phyloP scores from a whole-genome alignment of 2,329 filamentous ascomycete genomes.

The Penicillium sp. region DNA sequence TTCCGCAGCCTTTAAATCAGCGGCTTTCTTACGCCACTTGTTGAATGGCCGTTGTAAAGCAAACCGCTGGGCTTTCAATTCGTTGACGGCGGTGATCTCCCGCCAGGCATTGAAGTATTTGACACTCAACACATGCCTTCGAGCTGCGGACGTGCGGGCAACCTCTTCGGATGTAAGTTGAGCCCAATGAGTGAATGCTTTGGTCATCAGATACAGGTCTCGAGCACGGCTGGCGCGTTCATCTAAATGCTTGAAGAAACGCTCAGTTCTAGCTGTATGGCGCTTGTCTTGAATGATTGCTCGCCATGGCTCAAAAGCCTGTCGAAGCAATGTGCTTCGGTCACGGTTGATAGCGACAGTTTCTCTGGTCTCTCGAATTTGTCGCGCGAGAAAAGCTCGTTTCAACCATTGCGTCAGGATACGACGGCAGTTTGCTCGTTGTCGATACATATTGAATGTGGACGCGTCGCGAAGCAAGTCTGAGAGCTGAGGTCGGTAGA shows the following conservation, averaged over 20 bases:
- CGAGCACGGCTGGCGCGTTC: conserved; percentile 65
- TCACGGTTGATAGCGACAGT: conserved; percentile 55
- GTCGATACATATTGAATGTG: conserved; percentile 50
- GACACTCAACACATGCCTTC: conserved; percentile 70
- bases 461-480: conserved; percentile 57
- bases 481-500: conserved; percentile 55
- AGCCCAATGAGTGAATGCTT: conserved; percentile 71
- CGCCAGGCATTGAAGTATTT: conserved; percentile 72
- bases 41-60: conserved; percentile 58
- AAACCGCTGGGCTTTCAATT: conserved; percentile 56
- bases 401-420: conserved; percentile 54
- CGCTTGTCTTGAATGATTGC: conserved; percentile 45
- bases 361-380: conserved; percentile 46
- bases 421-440: conserved; percentile 43
- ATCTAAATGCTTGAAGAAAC: conserved; percentile 61
- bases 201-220: conserved; percentile 66
- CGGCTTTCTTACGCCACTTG: conserved; percentile 54
- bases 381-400: conserved; percentile 43
- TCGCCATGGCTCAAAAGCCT: conserved; percentile 58
- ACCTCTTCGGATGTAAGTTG: conserved; percentile 66
- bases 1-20: conserved; percentile 41
- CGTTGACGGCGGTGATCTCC: conserved; percentile 65
- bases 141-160: conserved; percentile 67
- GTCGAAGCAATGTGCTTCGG: conserved; percentile 54
- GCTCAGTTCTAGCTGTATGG: conserved; percentile 52